These are phyloP conservation scores for Lonicera japonica DNA, from an alignment of 129 eudicot genomes.

Conservation along the genomic window DNA sequence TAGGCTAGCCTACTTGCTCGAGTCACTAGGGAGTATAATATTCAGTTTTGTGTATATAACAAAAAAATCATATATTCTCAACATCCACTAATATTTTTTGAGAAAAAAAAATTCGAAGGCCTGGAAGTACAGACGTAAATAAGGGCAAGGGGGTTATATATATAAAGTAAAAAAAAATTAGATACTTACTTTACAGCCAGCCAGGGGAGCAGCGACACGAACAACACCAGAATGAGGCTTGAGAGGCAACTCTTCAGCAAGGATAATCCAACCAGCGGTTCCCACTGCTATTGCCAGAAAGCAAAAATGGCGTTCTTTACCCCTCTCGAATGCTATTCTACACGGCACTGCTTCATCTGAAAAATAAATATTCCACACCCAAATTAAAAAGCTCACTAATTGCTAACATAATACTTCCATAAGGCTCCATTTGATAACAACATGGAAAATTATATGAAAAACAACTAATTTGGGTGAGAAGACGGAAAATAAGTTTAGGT, in stretches of 20 bases:
- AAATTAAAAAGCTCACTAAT: no score
- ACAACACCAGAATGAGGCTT: constrained; percentile 49
- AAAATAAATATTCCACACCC: constrained; percentile 13
- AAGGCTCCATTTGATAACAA: no score
- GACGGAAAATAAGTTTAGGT: no score
- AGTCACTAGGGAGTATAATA: no score
- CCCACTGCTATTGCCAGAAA: constrained; percentile 67
- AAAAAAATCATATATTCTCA: background rate
- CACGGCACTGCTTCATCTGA: constrained; percentile 89
- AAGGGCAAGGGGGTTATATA: background rate
- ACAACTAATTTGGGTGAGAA: no score
- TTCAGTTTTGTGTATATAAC: no score
- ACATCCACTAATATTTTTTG: background rate
- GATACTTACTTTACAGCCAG: constrained; percentile 72
- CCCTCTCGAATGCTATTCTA: constrained; percentile 96
- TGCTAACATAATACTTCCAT: no score
- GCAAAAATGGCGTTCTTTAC: constrained; percentile 80
- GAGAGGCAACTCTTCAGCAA: constrained; percentile 67
- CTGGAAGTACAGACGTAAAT: background rate
- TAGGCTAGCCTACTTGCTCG: no score
- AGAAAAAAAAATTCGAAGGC: no score
- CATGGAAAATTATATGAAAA: no score
- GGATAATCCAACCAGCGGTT: constrained; percentile 77
- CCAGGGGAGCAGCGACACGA: constrained; percentile 83
- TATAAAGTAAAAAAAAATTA: background rate